phyloP scores from a whole-genome alignment of 768 basidiomycete species.

The Mycena galopus region DNA sequence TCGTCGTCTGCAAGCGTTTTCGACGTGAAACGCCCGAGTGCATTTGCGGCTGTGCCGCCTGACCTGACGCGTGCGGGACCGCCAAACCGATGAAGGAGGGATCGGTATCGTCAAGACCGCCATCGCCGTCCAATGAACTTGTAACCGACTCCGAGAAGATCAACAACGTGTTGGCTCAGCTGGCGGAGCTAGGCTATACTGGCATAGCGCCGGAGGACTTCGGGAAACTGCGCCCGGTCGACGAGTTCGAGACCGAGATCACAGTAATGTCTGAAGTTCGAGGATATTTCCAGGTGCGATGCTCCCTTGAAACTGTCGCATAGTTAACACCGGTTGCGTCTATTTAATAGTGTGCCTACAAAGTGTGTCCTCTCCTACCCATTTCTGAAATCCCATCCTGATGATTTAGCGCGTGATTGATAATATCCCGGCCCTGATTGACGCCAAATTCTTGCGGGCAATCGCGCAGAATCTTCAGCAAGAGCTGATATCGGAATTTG shows the following conservation, averaged over 20 bases:
- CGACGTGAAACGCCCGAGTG: neutral
- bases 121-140: neutral
- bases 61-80: neutral
- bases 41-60: neutral
- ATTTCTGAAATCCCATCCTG: neutral
- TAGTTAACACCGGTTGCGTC: neutral
- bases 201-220: constrained; percentile 48
- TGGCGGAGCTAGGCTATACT: constrained; percentile 48
- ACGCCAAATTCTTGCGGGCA: constrained; percentile 49
- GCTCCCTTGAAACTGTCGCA: neutral
- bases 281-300: constrained; percentile 58
- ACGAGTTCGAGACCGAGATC: constrained; percentile 58
- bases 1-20: neutral
- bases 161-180: constrained; percentile 40
- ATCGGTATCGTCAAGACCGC: neutral
- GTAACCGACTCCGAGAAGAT: constrained; percentile 32
- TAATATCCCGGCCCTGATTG: constrained; percentile 51
- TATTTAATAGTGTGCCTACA: constrained; percentile 47
- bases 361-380: constrained; percentile 43
- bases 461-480: constrained; percentile 47
- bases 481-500: constrained; percentile 51
- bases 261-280: constrained; percentile 57
- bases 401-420: constrained; percentile 58
- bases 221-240: constrained; percentile 45
- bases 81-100: constrained; percentile 2